Percentiles rank a stretch among this genome's conserved stretches.
Conservation (phyloP, 208 protist genomes). For the Vickermania spadyakhi region DNA sequence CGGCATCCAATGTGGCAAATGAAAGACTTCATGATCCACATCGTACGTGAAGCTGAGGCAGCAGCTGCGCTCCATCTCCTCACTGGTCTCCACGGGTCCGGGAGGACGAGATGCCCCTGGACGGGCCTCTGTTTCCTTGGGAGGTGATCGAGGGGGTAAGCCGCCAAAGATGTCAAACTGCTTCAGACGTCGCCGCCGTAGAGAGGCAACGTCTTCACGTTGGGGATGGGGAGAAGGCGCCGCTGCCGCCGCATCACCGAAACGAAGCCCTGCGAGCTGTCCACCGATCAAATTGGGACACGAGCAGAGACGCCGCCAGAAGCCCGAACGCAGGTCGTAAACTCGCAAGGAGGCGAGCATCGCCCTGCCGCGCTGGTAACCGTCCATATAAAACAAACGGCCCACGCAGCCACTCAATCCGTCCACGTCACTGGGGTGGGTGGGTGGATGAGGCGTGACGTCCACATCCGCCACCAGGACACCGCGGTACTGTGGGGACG, state of each 20-base stretch:
- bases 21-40: conserved; percentile 16
- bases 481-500: conserved; percentile 42
- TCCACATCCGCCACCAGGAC: conserved; percentile 33
- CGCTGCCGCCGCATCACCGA: conserved; percentile 2
- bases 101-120: not conserved
- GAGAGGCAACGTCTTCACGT: no score
- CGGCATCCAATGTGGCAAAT: conserved; percentile 24
- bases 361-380: conserved; percentile 28
- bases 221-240: no score
- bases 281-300: conserved; percentile 31
- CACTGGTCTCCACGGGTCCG: not conserved
- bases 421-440: conserved; percentile 1
- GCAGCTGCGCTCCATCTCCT: no score
- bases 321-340: conserved; percentile 22
- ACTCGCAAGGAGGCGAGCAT: conserved; percentile 29
- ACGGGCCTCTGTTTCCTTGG: not conserved
- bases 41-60: conserved; percentile 37
- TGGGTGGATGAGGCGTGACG: conserved; percentile 14
- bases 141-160: conserved; percentile 26
- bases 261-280: conserved; percentile 23
- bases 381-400: conserved; percentile 45
- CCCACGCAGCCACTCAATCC: conserved; percentile 2
- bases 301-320: conserved; percentile 35
- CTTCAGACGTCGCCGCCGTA: conserved; percentile 5
- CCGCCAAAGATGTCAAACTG: conserved; percentile 38